Evolutionary conservation across 2,329 filamentous ascomycete genomes (phyloP), one percentile per base, ranked within the genome.

Genomic region (Onygenales sp.): DNA sequence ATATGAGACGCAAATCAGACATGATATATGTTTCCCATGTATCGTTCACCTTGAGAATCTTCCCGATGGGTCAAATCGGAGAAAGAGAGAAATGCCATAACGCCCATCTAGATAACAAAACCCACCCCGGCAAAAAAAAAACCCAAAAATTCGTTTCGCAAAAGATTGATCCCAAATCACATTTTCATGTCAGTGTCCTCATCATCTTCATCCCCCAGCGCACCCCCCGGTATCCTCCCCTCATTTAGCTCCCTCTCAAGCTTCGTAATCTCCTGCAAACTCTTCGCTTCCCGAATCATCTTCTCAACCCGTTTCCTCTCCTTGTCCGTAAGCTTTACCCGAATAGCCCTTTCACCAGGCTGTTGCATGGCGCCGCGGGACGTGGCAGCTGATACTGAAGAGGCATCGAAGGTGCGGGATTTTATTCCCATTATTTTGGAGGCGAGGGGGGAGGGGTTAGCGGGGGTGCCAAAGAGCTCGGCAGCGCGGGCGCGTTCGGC

Each of bases 211-310:
- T 54, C 58, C 43, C 63, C 66, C 39, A 73, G 59, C 31, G 69
- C 79, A 32, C 84, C 87, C 36, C 80, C 78, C 2, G 92, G 92
- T 69, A 97, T 78, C 64, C 87, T 78, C 1, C 93, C 93, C 69
- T 97, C 92, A 58, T 88, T 87, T 60, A 97, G 73, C 70, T 93
- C 89, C 75, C 92, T 95, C 76, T 98, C 93, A 66, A 98, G 70
- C 60, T 83, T 80, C 54, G 89, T 85, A 66, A 98, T 94, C 74
- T 97, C 93, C 61, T 90, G 86, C 64, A 98, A 69, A 65, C 86
- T 95, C 69, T 86, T 90, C 5, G 93, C 92, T 64, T 88, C 89
- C 71, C 84, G 84, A 69, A 98, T 95, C 73, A 92, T 79, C 64
- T 89, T 85, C 72, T 94, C 85, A 57, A 97, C 81, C 59, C 83